Conservation (phyloP, 2,329 filamentous ascomycete species). For the Paecilomyces sp. region DNA sequence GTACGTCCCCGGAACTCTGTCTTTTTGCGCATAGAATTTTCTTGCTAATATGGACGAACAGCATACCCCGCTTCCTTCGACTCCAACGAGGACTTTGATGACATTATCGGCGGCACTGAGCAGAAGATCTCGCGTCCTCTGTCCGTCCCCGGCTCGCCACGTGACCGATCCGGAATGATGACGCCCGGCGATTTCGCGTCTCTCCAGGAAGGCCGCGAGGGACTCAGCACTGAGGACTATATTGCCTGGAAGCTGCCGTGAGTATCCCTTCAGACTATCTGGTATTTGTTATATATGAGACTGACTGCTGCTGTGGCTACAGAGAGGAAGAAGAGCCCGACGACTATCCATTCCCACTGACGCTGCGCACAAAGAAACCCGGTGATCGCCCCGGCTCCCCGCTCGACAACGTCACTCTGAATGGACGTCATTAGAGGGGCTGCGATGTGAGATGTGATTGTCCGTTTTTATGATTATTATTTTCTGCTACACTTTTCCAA, state of each 20-base stretch:
- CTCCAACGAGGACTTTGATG: conserved; percentile 68
- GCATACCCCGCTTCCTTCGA: conserved; percentile 86
- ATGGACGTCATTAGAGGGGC: conserved; percentile 10
- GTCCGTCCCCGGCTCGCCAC: conserved; percentile 86
- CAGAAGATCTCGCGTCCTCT: conserved; percentile 93
- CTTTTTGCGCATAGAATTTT: not conserved
- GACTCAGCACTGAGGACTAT: conserved; percentile 92
- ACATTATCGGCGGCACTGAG: conserved; percentile 87
- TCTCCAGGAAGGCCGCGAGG: conserved; percentile 87
- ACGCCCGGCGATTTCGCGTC: conserved; percentile 97
- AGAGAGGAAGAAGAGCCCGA: conserved; percentile 92
- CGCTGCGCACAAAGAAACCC: conserved; percentile 47
- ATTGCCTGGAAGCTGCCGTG: conserved; percentile 97
- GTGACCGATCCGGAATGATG: conserved; percentile 94
- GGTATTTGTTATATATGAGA: not conserved
- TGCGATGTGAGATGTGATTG: not conserved
- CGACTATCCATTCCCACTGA: conserved; percentile 65
- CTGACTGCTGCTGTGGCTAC: conserved; percentile 22
- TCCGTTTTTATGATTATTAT: not conserved
- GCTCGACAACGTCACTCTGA: conserved; percentile 27
- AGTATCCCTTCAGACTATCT: conserved; percentile 33
- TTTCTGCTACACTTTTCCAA: not conserved
- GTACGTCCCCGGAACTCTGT: conserved; percentile 17
- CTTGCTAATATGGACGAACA: conserved; percentile 12
- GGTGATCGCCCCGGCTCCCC: conserved; percentile 29